A percentile compares a stretch with the other conserved stretches of the same genome.
Conservation (phyloP, 345 rosid genomes). For the Passiflora organensis region DNA sequence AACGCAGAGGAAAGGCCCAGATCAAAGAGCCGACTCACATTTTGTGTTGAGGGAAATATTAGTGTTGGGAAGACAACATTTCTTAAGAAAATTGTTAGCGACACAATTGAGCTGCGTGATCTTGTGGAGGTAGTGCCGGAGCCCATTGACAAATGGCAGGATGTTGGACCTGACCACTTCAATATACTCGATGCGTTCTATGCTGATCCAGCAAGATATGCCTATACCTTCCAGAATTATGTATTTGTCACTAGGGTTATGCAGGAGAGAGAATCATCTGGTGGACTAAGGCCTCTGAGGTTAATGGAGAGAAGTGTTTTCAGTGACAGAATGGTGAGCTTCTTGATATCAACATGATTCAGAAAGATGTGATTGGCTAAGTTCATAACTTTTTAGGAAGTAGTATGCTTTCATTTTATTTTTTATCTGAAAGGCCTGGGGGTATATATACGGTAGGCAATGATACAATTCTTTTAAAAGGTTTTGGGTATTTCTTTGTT, state of each 20-base stretch:
- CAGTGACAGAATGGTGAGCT: conserved; percentile 94
- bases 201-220: conserved; percentile 90
- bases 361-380: too few relatives aligned
- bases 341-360: neutral
- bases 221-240: conserved; percentile 97
- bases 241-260: conserved; percentile 95
- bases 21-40: conserved; percentile 59
- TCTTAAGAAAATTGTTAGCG: conserved; percentile 91
- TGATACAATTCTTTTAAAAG: too few relatives aligned
- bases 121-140: conserved; percentile 98
- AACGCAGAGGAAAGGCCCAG: conserved; percentile 34
- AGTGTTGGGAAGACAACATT: conserved; percentile 98
- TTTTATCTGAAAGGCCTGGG: too few relatives aligned
- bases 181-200: conserved; percentile 89
- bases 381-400: neutral
- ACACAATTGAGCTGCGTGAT: conserved; percentile 86
- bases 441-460: too few relatives aligned
- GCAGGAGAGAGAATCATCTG: conserved; percentile 98
- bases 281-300: conserved; percentile 85
- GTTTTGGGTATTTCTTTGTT: too few relatives aligned
- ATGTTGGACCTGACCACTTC: conserved; percentile 94
- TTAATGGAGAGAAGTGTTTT: conserved; percentile 97
- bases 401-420: too few relatives aligned
- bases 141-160: conserved; percentile 95
- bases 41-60: conserved; percentile 96